Evolutionary conservation across 148 eudicot species (phyloP).

Genomic region (Persicaria maculosa): DNA sequence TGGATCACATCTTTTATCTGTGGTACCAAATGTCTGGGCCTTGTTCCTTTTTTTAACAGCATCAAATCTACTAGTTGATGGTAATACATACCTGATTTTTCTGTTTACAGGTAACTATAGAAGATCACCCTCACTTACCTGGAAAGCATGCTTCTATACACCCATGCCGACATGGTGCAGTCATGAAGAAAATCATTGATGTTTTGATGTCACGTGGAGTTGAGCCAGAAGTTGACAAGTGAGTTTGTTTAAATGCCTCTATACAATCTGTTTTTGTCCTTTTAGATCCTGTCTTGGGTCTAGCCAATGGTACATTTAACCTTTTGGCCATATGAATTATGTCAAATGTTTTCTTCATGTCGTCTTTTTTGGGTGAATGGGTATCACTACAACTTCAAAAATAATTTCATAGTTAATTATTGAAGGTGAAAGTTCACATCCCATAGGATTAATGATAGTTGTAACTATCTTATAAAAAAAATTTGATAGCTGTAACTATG

Average conservation of each 20-base stretch:
- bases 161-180: slow-evolving; percentile 97
- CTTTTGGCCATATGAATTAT: too few relatives aligned
- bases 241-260: slow-evolving; percentile 17
- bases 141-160: slow-evolving; percentile 99
- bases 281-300: neutral
- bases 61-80: neutral
- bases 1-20: neutral
- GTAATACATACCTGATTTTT: neutral
- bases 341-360: too few relatives aligned
- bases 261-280: neutral
- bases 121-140: slow-evolving; percentile 96
- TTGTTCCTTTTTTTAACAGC: neutral
- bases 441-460: neutral
- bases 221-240: slow-evolving; percentile 99
- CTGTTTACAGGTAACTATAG: slow-evolving; percentile 73
- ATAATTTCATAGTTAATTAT: neutral
- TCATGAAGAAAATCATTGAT: slow-evolving; percentile 98
- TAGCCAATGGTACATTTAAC: too few relatives aligned
- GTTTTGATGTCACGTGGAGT: slow-evolving; percentile 91
- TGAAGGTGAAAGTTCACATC: neutral
- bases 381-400: neutral
- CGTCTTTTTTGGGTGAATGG: too few relatives aligned
- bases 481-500: neutral
- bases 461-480: too few relatives aligned
- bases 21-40: neutral